Base-by-base conservation (phyloP, 768 basidiomycete species). In the Panaeolus papilionaceus region DNA sequence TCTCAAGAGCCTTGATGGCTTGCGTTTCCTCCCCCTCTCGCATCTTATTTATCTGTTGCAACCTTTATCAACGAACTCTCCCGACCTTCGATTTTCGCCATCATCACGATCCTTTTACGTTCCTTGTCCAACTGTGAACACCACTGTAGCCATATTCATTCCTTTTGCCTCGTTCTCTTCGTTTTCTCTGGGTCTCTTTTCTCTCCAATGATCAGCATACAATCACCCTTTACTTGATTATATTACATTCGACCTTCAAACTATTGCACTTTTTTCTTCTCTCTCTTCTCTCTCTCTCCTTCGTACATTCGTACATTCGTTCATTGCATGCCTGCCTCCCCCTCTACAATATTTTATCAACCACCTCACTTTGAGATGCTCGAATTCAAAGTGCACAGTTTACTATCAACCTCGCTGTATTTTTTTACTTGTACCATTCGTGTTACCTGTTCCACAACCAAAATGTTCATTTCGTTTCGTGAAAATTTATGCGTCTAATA, bases 111-210 rank as follows among this genome's bases (percentile, higher is more conserved):
- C 54, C 26, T 58, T 58, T 58, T 18, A 58, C 54, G 54, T 58
- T 33, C 28, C 54, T 33, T 58, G 26, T 58, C 33, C 33, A 28
- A 58, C 33, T 33, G 14, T 58, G 54, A 58, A 58, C 12, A 11
- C 54, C 26, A 58, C 54, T 58, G 54, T 58, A 58, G 54, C 54
- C 54, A 58, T 58, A 58, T 58, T 58, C 54, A 28, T 58, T 58
- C 54, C 54, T 33, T 58, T 16, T 33, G 4, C 54, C 54, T 58
- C 54, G 23, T 58, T 28, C 14, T 20, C 23, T 26, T 26, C 26
- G 1, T 26, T 47, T 37, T 28, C 54, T 58, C 54, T 58, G 33
- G 26, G 9, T 58, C 33, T 58, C 54, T 8, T 33, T 20, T 49
- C 26, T 28, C 33, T 33, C 33, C 54, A 33, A 58, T 33, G 54